Conservation (phyloP, 75 land plant species). For the Picea sitchensis region DNA sequence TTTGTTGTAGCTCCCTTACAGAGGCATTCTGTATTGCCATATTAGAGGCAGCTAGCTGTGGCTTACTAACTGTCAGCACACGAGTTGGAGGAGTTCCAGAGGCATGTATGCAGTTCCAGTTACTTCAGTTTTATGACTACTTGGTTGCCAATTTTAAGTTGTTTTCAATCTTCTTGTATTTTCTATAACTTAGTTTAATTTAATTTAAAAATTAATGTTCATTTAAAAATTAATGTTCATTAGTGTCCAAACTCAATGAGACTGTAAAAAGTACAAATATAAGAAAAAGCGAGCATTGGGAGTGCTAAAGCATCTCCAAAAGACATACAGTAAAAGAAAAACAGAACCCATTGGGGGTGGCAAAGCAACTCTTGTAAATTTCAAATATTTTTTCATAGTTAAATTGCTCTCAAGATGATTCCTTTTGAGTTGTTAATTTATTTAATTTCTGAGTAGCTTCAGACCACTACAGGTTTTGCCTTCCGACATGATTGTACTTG, state of each 20-base stretch:
- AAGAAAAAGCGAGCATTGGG: too few relatives aligned
- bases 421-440: neutral
- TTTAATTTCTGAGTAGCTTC: neutral
- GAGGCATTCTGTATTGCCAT: slow-evolving; percentile 99
- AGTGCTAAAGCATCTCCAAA: too few relatives aligned
- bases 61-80: slow-evolving; percentile 96
- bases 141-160: neutral
- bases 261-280: too few relatives aligned
- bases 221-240: too few relatives aligned
- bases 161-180: neutral
- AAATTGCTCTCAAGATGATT: neutral
- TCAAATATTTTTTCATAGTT: too few relatives aligned
- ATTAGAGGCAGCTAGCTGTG: slow-evolving; percentile 99
- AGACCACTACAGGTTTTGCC: slow-evolving; percentile 72
- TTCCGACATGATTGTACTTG: slow-evolving; percentile 95
- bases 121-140: slow-evolving; percentile 4
- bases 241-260: too few relatives aligned
- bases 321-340: neutral
- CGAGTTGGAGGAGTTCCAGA: slow-evolving; percentile 99
- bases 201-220: too few relatives aligned
- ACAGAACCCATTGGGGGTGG: neutral
- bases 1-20: slow-evolving; percentile 75
- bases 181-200: too few relatives aligned
- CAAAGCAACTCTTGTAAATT: too few relatives aligned
- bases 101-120: slow-evolving; percentile 55